Base-by-base conservation (phyloP, 768 basidiomycete genomes). In the Suillus discolor region DNA sequence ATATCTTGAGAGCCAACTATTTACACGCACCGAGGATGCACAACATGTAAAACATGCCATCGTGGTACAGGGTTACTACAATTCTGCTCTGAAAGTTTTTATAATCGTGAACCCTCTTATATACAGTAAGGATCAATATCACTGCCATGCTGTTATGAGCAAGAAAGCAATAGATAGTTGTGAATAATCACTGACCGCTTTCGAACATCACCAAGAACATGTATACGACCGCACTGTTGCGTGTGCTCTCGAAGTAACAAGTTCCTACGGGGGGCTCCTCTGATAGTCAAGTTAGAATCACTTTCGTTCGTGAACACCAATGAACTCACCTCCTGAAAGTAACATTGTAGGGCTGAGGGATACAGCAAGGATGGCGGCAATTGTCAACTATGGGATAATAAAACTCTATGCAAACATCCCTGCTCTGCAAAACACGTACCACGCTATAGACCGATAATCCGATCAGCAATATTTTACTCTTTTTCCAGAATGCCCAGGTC, bases 401-500 rank as follows among this genome's bases (percentile, higher is more conserved):
- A 6, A 15, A 63, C 3, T 13, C 28, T 6, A 25, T 54, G 20
- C 15, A 5, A 15, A 7, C 6, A 16, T 23, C 15, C 44, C 36
- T 51, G 16, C 16, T 23, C 23, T 62, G 28, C 6, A n/a, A 25
- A n/a, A 25, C 12, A 62, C 65, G 41, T 34, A 73, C 71, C 4
- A 4, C 9, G 51, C 23, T 60, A 4, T 69, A 73, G 25, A 23
- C 4, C 23, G 47, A 13, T 39, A 73, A 70, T 12, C 67, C 66
- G n/a, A 57, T 68, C 36, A 65, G 38, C 3, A 72, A 23, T 16
- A 53, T 31, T 44, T 57, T 72, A 41, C 68, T 39, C 13, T 67
- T 51, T 28, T 71, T 54, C 71, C 71, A 72, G 23, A 68, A 73
- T 0, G 71, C 71, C 36, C 66, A 68, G n/a, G 71, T 73, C 54